phyloP scores from a whole-genome alignment of 2,329 filamentous ascomycete genomes.

The Aspergillus floridensis region DNA sequence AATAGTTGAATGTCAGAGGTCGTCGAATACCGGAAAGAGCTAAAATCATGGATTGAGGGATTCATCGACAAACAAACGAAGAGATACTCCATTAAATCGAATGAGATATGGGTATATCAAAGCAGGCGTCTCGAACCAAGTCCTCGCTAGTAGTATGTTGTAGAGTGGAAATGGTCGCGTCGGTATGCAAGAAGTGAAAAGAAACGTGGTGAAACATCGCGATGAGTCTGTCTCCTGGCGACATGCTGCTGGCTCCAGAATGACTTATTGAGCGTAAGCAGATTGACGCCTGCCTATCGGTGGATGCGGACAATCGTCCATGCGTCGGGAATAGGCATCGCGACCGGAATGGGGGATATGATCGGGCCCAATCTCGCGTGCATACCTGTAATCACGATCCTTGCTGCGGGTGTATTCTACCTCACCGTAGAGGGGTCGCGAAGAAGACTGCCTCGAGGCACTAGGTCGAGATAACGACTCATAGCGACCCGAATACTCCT shows the following conservation, averaged over 20 bases:
- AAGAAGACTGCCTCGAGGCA: slow-evolving; percentile 9
- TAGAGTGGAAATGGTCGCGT: background rate
- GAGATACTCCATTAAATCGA: background rate
- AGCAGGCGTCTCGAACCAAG: background rate
- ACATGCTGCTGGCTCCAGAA: background rate
- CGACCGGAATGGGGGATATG: slow-evolving; percentile 20
- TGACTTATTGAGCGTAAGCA: slow-evolving; percentile 12
- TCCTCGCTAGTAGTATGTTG: background rate
- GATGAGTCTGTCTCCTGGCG: no score
- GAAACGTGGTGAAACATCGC: no score
- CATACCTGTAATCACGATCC: slow-evolving; percentile 30
- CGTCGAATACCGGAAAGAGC: background rate
- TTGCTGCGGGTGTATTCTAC: slow-evolving; percentile 23
- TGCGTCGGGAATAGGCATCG: slow-evolving; percentile 18
- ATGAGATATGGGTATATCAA: background rate
- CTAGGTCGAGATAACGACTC: slow-evolving; percentile 23
- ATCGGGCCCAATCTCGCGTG: slow-evolving; percentile 27
- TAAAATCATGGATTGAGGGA: background rate
- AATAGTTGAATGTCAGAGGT: background rate
- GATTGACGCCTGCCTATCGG: slow-evolving; percentile 28
- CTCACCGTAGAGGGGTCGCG: slow-evolving; percentile 21
- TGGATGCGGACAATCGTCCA: slow-evolving; percentile 20
- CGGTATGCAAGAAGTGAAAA: background rate
- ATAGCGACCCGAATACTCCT: slow-evolving; percentile 23
- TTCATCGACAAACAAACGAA: background rate